Conservation (phyloP, 371 early-diverging fungal species). For the Cladochytrium tenue region DNA sequence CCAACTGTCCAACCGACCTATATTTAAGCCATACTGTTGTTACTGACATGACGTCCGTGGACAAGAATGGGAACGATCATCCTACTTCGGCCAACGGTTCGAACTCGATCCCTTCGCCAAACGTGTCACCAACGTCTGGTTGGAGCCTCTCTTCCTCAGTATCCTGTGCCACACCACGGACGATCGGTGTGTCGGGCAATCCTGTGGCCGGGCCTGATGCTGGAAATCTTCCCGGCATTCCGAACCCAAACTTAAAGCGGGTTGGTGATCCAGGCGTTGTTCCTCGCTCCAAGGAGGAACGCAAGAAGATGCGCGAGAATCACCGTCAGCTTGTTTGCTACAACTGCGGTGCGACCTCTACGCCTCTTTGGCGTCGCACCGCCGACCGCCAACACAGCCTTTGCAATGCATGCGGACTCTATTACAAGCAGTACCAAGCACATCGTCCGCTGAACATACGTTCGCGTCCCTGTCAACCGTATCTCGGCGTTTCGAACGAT, state of each 20-base stretch:
- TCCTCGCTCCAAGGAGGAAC: neutral
- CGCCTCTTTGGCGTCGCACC: constrained; percentile 81
- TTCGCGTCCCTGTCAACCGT: too few relatives aligned
- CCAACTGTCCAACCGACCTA: too few relatives aligned
- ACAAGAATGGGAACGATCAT: neutral
- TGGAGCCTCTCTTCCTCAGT: neutral
- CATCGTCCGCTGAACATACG: constrained; percentile 2
- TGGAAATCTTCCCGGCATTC: neutral
- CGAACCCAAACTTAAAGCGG: neutral
- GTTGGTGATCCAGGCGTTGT: neutral
- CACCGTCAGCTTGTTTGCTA: constrained; percentile 43
- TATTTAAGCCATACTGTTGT: too few relatives aligned
- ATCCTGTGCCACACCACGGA: neutral
- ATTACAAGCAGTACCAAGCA: constrained; percentile 2
- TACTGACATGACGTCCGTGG: too few relatives aligned
- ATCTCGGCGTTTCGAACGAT: too few relatives aligned
- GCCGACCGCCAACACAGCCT: constrained; percentile 62
- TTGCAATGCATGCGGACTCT: constrained; percentile 77
- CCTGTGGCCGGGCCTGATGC: neutral
- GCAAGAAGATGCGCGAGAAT: neutral
- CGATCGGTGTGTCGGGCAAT: neutral
- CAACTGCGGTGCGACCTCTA: constrained; percentile 76
- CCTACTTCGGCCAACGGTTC: neutral
- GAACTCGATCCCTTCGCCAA: neutral
- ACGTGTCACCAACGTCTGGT: neutral